Percentiles rank a stretch among this genome's conserved stretches.
phyloP scores from a whole-genome alignment of 2,329 filamentous ascomycete species.

The Aspergillaceae sp. region DNA sequence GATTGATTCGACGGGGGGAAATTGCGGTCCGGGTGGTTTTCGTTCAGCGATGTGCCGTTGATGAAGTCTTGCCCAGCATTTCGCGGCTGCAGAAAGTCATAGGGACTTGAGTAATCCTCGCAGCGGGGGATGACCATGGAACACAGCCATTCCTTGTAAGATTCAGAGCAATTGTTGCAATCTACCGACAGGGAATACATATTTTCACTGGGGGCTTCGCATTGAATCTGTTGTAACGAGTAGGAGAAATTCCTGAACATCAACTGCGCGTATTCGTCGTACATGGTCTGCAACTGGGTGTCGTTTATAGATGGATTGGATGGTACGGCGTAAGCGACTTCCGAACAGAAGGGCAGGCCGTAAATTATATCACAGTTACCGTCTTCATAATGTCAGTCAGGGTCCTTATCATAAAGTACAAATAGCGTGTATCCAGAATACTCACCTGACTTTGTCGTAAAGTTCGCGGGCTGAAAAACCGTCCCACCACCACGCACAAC shows the following conservation, averaged over 20 bases:
- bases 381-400: not conserved
- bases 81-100: slow-evolving; percentile 54
- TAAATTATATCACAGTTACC: not conserved
- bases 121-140: slow-evolving; percentile 87
- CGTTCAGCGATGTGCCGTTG: slow-evolving; percentile 52
- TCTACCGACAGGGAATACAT: slow-evolving; percentile 71
- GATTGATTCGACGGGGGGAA: slow-evolving; percentile 46
- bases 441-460: slow-evolving; percentile 69
- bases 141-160: slow-evolving; percentile 94
- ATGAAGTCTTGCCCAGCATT: slow-evolving; percentile 64
- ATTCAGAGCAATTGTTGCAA: slow-evolving; percentile 65
- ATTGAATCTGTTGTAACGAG: slow-evolving; percentile 74
- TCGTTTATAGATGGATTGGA: slow-evolving; percentile 61
- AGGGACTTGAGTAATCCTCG: slow-evolving; percentile 62
- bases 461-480: slow-evolving; percentile 64
- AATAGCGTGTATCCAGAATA: slow-evolving; percentile 1
- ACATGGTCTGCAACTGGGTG: slow-evolving; percentile 57
- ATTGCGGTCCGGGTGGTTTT: slow-evolving; percentile 24
- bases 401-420: no score
- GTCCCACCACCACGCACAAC: slow-evolving; percentile 63
- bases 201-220: slow-evolving; percentile 63
- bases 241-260: slow-evolving; percentile 74
- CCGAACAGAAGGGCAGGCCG: not conserved
- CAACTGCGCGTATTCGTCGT: slow-evolving; percentile 63
- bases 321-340: slow-evolving; percentile 85